Base-by-base conservation (phyloP, 2,329 filamentous ascomycete species). In the Xylaria sp. region DNA sequence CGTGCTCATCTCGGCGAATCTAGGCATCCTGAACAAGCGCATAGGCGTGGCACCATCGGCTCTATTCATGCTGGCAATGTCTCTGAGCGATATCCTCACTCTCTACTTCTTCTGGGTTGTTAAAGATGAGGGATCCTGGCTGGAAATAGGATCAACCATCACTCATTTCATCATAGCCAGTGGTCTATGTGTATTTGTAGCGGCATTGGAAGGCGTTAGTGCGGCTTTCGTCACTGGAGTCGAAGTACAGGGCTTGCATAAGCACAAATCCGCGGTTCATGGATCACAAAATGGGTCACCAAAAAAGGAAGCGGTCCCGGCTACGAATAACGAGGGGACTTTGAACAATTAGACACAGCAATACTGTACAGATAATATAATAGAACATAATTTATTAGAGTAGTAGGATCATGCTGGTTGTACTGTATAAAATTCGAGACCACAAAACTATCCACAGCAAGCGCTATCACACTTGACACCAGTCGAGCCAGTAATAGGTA, bases 61-160 rank as follows among this genome's bases (percentile, higher is more conserved):
- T 6, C 83, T 99, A 4, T 97, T 98, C 82, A 97, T 97, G 91
- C 83, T 95, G 2, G 94, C 97, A 59, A 97, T 97, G 89, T 92
- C 92, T 0, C 88, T 97, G 60, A 94, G 92, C 69, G 96, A 99
- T 78, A 89, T 97, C 59, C 86, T 98, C 78, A 98, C 96, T 3
- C 85, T 99, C 61, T 93, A 96, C 76, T 99, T 99, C 84, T 99
- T 99, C 82, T 99, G 93, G 89, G 93, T 97, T 75, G 96, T 99
- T 54, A 92, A 92, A 76, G 96, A 99, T 74, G 96, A 99, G 79
- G 96, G 96, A 0, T 96, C 92, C 26, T 99, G 96, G 96, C 82
- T 99, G 68, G 96, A 99, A 78, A 99, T 99, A 78, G 96, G 96
- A 38, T 97, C 93, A 33, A 97, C 93, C 3, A 99, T 99, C 73